phyloP scores from a whole-genome alignment of 2,329 filamentous ascomycete genomes.

The Penicillium sp. region DNA sequence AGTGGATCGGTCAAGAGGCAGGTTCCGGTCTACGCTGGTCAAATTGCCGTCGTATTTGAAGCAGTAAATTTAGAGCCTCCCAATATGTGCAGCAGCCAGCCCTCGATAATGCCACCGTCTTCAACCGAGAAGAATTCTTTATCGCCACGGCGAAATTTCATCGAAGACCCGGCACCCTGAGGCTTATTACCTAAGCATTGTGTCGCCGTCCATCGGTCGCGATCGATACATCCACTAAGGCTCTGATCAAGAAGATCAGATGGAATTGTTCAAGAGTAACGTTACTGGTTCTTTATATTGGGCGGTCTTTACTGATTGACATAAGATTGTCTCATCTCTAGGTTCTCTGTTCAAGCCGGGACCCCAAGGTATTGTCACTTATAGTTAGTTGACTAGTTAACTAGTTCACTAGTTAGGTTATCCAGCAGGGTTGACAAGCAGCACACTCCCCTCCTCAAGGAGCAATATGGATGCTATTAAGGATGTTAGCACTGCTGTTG shows the following conservation, averaged over 20 bases:
- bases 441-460: too few species aligned
- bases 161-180: slow-evolving; percentile 14
- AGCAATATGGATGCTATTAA: too few species aligned
- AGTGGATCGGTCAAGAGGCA: slow-evolving; percentile 4
- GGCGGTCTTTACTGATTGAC: too few species aligned
- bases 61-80: not conserved
- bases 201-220: slow-evolving; percentile 4
- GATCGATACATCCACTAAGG: not conserved
- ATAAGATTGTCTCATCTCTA: too few species aligned
- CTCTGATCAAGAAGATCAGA: too few species aligned
- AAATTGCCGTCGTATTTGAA: not conserved
- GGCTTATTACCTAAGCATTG: slow-evolving; percentile 11
- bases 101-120: slow-evolving; percentile 4
- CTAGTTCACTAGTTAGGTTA: too few species aligned
- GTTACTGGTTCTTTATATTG: too few species aligned
- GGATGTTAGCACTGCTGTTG: too few species aligned
- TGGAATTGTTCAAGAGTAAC: not conserved
- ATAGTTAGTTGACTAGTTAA: too few species aligned
- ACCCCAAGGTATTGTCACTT: too few species aligned
- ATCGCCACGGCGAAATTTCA: slow-evolving; percentile 27
- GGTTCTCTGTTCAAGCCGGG: too few species aligned
- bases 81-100: not conserved
- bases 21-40: not conserved
- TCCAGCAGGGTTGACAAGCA: not conserved
- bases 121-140: slow-evolving; percentile 4